Percentiles rank a stretch among this genome's conserved stretches.
These are phyloP conservation scores for Phytopythium ostracodes DNA, from an alignment of 352 stramenopile species.

Conservation along the genomic window DNA sequence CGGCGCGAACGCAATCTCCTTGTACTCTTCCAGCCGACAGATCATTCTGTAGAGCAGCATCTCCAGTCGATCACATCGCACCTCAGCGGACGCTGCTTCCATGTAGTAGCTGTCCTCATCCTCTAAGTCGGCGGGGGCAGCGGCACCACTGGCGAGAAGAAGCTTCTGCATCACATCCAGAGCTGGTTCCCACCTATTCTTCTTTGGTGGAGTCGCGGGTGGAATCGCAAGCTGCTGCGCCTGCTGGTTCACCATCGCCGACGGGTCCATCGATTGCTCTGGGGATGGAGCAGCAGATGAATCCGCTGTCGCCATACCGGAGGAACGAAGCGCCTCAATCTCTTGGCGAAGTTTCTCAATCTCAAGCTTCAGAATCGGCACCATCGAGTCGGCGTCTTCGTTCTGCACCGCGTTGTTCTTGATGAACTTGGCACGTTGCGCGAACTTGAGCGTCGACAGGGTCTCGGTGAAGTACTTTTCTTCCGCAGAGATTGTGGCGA, in stretches of 20 bases:
- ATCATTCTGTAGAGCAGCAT: slow-evolving; percentile 87
- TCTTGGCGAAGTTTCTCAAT: slow-evolving; percentile 67
- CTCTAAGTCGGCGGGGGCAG: slow-evolving; percentile 30
- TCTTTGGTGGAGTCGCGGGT: slow-evolving; percentile 14
- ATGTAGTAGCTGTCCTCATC: slow-evolving; percentile 18
- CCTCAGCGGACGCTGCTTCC: slow-evolving; percentile 34
- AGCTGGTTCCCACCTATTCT: slow-evolving; percentile 74
- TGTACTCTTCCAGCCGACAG: slow-evolving; percentile 82
- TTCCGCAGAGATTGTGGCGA: slow-evolving; percentile 74
- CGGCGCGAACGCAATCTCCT: slow-evolving; percentile 54
- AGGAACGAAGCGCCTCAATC: slow-evolving; percentile 35
- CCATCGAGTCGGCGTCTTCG: slow-evolving; percentile 71
- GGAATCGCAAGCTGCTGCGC: slow-evolving; percentile 19
- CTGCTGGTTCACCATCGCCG: slow-evolving; percentile 11
- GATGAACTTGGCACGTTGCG: slow-evolving; percentile 85
- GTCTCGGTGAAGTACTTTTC: slow-evolving; percentile 87
- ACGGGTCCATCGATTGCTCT: slow-evolving; percentile 7
- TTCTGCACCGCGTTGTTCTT: slow-evolving; percentile 88
- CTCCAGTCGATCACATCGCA: slow-evolving; percentile 66
- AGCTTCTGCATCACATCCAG: slow-evolving; percentile 80
- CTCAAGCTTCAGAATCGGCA: slow-evolving; percentile 70
- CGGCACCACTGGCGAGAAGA: slow-evolving; percentile 51
- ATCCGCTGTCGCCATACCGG: slow-evolving; percentile 1
- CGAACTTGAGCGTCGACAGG: slow-evolving; percentile 85
- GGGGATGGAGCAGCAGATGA: slow-evolving; percentile 14